Percentiles rank a stretch among this genome's conserved stretches.
Conservation (phyloP, 306 rosid species). For the Carpinus fangiana region DNA sequence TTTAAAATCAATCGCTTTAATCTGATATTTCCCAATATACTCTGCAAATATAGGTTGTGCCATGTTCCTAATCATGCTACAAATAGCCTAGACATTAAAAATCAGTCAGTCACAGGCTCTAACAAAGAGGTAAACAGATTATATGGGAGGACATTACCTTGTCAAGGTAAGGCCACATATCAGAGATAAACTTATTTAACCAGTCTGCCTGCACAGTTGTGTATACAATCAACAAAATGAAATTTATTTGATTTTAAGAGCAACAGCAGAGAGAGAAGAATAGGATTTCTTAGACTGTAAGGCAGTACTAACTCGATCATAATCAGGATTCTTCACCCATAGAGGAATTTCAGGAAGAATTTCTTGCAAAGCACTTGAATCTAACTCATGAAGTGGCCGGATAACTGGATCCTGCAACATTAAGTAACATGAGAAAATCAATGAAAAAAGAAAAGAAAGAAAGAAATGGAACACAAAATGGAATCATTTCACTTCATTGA, state of each 20-base stretch:
- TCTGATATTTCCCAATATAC: conserved; percentile 67
- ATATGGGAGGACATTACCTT: conserved; percentile 44
- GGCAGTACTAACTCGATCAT: conserved; percentile 69
- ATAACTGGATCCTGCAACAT: conserved; percentile 65
- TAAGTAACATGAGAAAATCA: background rate
- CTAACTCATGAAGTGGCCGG: conserved; percentile 72
- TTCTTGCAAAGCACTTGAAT: conserved; percentile 67
- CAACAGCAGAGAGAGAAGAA: background rate
- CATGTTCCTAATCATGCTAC: conserved; percentile 52
- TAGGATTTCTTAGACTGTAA: conserved; percentile 5
- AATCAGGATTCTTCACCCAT: conserved; percentile 85
- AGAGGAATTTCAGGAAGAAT: conserved; percentile 77
- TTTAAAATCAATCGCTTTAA: conserved; percentile 67
- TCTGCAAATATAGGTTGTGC: conserved; percentile 63
- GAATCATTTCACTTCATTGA: background rate
- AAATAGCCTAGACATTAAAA: conserved; percentile 59
- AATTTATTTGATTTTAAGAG: background rate
- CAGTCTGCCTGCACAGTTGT: conserved; percentile 73
- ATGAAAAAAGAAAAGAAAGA: background rate
- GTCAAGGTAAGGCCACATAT: conserved; percentile 88
- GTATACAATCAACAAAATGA: conserved; percentile 20
- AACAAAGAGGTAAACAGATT: background rate
- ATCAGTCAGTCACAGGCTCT: background rate
- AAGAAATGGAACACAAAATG: background rate
- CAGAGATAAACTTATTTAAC: conserved; percentile 64